Evolutionary conservation across 2,329 filamentous ascomycete species (phyloP), one percentile per base, ranked within the genome.

Genomic region (Knoxdaviesia capensis): DNA sequence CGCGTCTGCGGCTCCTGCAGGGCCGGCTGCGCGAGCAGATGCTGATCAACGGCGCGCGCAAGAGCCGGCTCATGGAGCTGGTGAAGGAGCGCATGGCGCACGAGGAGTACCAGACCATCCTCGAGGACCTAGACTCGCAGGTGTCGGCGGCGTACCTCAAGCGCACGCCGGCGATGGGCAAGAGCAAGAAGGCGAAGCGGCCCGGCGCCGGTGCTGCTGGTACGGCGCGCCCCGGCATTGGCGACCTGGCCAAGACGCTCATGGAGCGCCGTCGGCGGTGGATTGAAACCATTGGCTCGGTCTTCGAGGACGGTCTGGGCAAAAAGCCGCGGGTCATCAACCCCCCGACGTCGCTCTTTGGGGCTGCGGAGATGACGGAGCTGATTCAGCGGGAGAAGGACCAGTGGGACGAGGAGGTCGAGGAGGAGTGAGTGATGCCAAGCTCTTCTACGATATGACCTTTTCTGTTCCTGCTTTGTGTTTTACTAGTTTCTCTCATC

Each of bases 61-160:
- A 96, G 60, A 70, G 84, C 6, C 75, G 87, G 3, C 67, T 98
- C 7, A 76, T 84, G 1, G 87, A 94, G 34, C 69, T 94, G 31
- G 84, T 90, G 6, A 81, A 86, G 51, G 87, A 94, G 56, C 78
- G 85, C 49, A 88, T 98, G 74, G 90, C 90, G 0, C 79, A 90
- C 61, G 90, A 98, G 55, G 90, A 98, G 57, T 98, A 94, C 64
- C 81, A 80, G 57, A 94, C 86, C 43, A 98, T 98, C 51, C 79
- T 92, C 41, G 90, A 98, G 56, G 90, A 98, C 56, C 76, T 98
- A 28, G 90, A 98, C 64, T 77, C 78, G 36, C 90, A 96, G 56
- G 86, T 96, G 36, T 87, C 96, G 54, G 80, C 84, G 41, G 88
- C 90, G 4, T 98, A 96, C 54, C 76, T 93, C 38, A 98, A 98